Base-by-base conservation (phyloP, 179 eudicot genomes). In the Dionaea muscipula region DNA sequence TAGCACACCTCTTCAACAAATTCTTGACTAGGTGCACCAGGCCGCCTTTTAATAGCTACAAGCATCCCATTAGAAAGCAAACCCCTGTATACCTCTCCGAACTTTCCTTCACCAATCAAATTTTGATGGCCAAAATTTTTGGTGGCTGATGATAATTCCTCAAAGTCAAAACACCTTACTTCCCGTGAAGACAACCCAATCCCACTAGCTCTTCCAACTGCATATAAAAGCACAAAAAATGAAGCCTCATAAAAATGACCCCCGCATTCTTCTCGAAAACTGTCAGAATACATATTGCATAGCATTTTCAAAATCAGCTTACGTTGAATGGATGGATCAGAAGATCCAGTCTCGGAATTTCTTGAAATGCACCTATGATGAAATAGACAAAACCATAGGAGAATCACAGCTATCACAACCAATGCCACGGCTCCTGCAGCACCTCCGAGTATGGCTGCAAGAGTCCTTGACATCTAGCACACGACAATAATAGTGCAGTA, bases 341-440 rank as follows among this genome's bases (percentile, higher is more conserved):
- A 90, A 47, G 97, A 90, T 11, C 90, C 97, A 4, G 95, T 79
- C 68, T 90, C 97, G 26, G 97, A 86, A 68, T 83, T 82, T 75
- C 90, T 73, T 28, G 90, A 78, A 66, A 59, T 64, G 54, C 74
- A 80, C 67, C 79, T 70, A 53, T 38, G 64, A 47, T 66, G 83
- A 43, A 63, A 70, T 41, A 78, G 56, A 63, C 75, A 90, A 60
- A 76, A 81, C 90, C 95, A 86, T 37, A 86, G 56, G 38, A 83
- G 40, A 40, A 78, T 23, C 26, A 78, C 56, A 37, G 75, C 35
- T 56, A 90, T 41, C 35, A 65, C 86, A 56, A 78, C 75, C 72
- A 90, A 81, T 64, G 78, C 85, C 87, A 82, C 86, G 74, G 79
- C 94, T 83, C 97, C 97, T 79, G 90, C 90, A 86, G 87, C 95